Evolutionary conservation across 345 rosid species (phyloP).

Genomic region (Carallia pectinifolia): DNA sequence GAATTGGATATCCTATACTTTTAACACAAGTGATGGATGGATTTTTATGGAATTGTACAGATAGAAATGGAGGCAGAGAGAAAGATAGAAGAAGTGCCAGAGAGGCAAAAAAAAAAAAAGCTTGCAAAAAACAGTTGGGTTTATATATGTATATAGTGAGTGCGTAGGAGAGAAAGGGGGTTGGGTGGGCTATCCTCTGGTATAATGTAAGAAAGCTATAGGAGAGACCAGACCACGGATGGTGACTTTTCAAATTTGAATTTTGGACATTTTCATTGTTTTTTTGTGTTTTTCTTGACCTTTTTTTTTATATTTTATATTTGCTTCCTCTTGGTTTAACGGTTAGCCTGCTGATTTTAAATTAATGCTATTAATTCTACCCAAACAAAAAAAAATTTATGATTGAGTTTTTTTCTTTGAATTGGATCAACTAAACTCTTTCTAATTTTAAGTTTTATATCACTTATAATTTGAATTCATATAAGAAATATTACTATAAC

Average conservation of each 20-base stretch:
- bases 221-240: constrained; percentile 16
- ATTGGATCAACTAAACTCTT: no score
- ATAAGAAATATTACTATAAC: no score
- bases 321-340: neutral
- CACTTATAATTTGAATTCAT: no score
- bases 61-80: neutral
- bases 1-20: constrained; percentile 8
- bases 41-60: constrained; percentile 22
- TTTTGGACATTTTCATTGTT: neutral
- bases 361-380: no score
- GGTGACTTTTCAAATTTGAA: neutral
- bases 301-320: no score
- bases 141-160: neutral
- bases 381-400: no score
- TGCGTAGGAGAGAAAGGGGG: neutral
- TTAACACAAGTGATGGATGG: constrained; percentile 10
- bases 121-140: neutral
- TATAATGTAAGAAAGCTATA: constrained; percentile 26
- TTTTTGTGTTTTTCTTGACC: neutral
- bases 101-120: neutral
- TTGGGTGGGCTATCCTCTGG: constrained; percentile 27
- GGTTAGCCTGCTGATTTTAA: neutral
- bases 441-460: no score
- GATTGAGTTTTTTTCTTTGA: no score
- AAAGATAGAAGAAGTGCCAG: constrained; percentile 7